These are phyloP conservation scores for Rhodotorula sphaerocarpa DNA, from an alignment of 768 basidiomycete genomes.

Conservation along the genomic window DNA sequence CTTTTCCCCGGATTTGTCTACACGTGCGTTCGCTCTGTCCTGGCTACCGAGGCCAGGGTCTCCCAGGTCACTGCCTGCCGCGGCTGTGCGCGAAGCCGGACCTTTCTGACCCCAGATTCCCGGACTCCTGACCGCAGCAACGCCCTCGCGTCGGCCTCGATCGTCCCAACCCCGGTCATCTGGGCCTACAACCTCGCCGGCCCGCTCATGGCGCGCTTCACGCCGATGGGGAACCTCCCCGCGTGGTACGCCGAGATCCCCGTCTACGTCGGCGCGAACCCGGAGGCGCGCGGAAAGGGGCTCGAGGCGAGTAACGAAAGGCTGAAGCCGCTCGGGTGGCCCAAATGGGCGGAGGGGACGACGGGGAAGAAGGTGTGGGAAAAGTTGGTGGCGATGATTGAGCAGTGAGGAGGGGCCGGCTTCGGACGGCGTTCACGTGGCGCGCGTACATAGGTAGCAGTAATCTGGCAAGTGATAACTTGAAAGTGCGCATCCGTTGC, in stretches of 20 bases:
- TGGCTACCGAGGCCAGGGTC: neutral
- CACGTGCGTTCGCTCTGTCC: slow-evolving; percentile 4
- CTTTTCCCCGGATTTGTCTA: slow-evolving; percentile 37
- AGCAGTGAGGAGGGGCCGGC: slow-evolving; percentile 7
- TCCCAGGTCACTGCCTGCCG: too few species aligned
- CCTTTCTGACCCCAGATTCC: neutral
- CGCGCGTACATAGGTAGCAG: too few species aligned
- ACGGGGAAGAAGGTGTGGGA: slow-evolving; percentile 19
- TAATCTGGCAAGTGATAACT: too few species aligned
- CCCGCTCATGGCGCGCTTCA: slow-evolving; percentile 22
- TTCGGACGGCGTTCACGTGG: too few species aligned
- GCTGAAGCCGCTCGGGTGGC: slow-evolving; percentile 18
- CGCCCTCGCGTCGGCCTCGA: slow-evolving; percentile 5
- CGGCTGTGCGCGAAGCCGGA: too few species aligned
- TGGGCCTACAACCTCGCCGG: slow-evolving; percentile 18
- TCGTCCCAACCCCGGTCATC: slow-evolving; percentile 29
- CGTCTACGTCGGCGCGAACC: slow-evolving; percentile 35
- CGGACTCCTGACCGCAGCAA: neutral
- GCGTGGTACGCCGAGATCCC: slow-evolving; percentile 34
- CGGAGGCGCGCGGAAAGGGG: slow-evolving; percentile 2
- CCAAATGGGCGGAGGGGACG: slow-evolving; percentile 19
- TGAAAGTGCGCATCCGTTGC: too few species aligned
- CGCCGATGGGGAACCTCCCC: slow-evolving; percentile 33
- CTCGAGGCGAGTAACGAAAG: slow-evolving; percentile 13
- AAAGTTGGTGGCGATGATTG: slow-evolving; percentile 14